phyloP scores from a whole-genome alignment of 129 eudicot genomes.

The Solidago caesia region DNA sequence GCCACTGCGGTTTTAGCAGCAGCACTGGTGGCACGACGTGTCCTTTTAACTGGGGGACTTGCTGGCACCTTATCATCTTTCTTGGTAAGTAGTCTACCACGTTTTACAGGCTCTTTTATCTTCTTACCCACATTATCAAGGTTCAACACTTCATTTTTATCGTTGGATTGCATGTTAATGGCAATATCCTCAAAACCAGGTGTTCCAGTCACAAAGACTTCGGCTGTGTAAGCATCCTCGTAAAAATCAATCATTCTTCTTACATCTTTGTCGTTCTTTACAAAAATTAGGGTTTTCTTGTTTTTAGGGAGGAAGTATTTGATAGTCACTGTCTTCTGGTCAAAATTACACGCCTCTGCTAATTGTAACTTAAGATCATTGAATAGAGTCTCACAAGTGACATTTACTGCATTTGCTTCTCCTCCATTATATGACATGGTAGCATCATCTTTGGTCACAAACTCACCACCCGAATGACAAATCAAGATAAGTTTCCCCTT shows the following conservation, averaged over 20 bases:
- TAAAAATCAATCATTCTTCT: slow-evolving; percentile 72
- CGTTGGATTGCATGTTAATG: slow-evolving; percentile 27
- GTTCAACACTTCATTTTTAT: slow-evolving; percentile 26
- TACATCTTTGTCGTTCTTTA: slow-evolving; percentile 65
- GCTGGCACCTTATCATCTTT: slow-evolving; percentile 20
- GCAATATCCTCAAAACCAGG: slow-evolving; percentile 54
- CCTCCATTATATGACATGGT: slow-evolving; percentile 65
- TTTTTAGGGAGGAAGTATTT: slow-evolving; percentile 86
- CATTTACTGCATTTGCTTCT: slow-evolving; percentile 74
- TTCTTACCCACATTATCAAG: slow-evolving; percentile 14
- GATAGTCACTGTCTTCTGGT: slow-evolving; percentile 49
- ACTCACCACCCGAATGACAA: slow-evolving; percentile 75
- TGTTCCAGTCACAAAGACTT: slow-evolving; percentile 63
- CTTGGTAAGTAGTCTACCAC: slow-evolving; percentile 22
- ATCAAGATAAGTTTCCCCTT: slow-evolving; percentile 75
- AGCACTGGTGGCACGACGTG: slow-evolving; percentile 29
- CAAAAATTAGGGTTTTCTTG: slow-evolving; percentile 52
- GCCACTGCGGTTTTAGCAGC: slow-evolving; percentile 19
- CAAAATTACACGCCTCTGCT: slow-evolving; percentile 60
- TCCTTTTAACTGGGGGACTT: slow-evolving; percentile 32
- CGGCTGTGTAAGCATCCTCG: slow-evolving; percentile 65
- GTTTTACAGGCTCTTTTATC: slow-evolving; percentile 46
- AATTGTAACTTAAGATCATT: slow-evolving; percentile 62
- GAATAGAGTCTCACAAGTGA: slow-evolving; percentile 50
- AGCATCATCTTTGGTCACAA: slow-evolving; percentile 64